Evolutionary conservation across 306 rosid genomes (phyloP).

Genomic region (Trifolium repens): DNA sequence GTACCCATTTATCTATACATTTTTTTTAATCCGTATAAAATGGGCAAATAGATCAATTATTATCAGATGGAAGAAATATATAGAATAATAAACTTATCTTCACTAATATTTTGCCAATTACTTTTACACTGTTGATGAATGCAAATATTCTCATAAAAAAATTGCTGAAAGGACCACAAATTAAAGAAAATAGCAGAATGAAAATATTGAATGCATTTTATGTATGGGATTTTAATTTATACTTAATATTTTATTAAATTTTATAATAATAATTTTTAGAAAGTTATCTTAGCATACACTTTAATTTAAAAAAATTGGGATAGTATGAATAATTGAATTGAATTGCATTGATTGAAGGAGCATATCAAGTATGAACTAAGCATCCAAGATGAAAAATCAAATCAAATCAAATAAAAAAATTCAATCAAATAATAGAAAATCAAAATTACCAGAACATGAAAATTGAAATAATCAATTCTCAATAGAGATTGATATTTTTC

Average conservation of each 20-base stretch:
- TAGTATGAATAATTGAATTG: background rate
- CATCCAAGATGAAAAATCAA: background rate
- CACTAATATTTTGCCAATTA: background rate
- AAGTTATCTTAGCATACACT: background rate
- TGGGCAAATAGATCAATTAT: too few species aligned
- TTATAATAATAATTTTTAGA: too few species aligned
- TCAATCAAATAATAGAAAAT: background rate
- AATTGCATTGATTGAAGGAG: background rate
- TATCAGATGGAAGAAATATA: too few species aligned
- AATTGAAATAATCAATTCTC: background rate
- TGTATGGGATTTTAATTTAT: too few species aligned
- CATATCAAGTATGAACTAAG: background rate
- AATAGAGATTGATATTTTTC: background rate
- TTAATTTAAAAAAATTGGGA: background rate
- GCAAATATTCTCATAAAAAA: too few species aligned
- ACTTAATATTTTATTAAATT: too few species aligned
- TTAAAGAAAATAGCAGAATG: too few species aligned
- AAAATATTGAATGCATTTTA: too few species aligned
- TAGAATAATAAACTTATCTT: background rate
- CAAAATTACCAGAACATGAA: constrained; percentile 16
- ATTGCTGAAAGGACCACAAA: too few species aligned
- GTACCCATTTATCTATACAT: too few species aligned
- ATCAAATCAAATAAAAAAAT: background rate
- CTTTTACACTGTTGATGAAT: too few species aligned
- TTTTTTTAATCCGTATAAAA: too few species aligned